Conservation (phyloP, 768 basidiomycete genomes). For the Lactarius hengduanensis region DNA sequence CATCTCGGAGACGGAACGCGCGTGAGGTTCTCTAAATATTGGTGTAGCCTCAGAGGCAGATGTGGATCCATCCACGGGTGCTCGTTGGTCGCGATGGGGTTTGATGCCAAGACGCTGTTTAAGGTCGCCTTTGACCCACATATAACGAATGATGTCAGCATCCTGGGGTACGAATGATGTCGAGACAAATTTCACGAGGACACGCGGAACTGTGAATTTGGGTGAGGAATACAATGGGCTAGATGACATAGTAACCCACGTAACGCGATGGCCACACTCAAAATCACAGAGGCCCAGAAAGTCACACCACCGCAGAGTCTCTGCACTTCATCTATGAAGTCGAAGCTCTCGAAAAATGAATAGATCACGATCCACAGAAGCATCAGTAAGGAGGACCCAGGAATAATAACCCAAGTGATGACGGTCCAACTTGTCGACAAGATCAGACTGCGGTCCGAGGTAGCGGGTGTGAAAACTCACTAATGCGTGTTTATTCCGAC, state of each 20-base stretch:
- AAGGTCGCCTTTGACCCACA: conserved; percentile 81
- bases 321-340: conserved; percentile 70
- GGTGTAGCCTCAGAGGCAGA: conserved; percentile 60
- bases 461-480: conserved; percentile 49
- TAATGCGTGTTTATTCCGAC: conserved; percentile 89
- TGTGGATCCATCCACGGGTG: not conserved
- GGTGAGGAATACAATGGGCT: conserved; percentile 7
- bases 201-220: conserved; percentile 67
- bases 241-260: conserved; percentile 44
- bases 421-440: conserved; percentile 61
- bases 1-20: conserved; percentile 63
- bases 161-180: conserved; percentile 78
- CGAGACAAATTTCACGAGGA: conserved; percentile 69
- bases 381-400: conserved; percentile 81
- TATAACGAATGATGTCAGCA: conserved; percentile 89
- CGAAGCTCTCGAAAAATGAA: conserved; percentile 70
- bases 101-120: conserved; percentile 77
- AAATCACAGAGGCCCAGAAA: conserved; percentile 80
- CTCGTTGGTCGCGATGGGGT: conserved; percentile 48
- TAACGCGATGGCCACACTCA: conserved; percentile 69
- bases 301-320: conserved; percentile 74
- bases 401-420: conserved; percentile 79
- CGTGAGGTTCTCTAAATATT: conserved; percentile 67
- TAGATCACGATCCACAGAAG: conserved; percentile 86
- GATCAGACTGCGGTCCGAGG: conserved; percentile 12